Percentiles rank a stretch among this genome's conserved stretches.
These are phyloP conservation scores for Suhomyces prunicola DNA, from an alignment of 805 yeast genomes.

Conservation along the genomic window DNA sequence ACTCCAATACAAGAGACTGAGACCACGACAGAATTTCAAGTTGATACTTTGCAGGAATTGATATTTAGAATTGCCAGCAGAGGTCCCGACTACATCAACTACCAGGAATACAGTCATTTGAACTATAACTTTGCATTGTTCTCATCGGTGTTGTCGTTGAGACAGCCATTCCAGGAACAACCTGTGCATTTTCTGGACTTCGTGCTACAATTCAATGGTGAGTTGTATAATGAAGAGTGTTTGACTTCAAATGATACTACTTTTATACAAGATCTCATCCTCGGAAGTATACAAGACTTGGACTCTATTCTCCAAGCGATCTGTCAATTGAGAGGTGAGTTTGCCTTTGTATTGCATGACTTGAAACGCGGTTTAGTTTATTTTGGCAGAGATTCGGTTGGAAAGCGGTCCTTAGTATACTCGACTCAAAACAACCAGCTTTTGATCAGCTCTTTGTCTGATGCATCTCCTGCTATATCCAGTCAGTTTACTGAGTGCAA, in stretches of 20 bases:
- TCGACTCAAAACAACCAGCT: conserved; percentile 29
- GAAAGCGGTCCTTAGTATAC: conserved; percentile 73
- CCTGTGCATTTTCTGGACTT: conserved; percentile 45
- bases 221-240: conserved; percentile 66
- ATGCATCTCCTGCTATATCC: conserved; percentile 10
- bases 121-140: conserved; percentile 32
- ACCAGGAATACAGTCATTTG: conserved; percentile 10
- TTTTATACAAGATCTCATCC: conserved; percentile 37
- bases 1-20: neutral
- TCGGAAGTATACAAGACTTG: conserved; percentile 6
- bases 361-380: conserved; percentile 38
- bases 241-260: conserved; percentile 59
- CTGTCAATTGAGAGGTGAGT: conserved; percentile 68
- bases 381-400: conserved; percentile 84
- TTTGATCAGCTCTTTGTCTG: conserved; percentile 34
- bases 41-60: neutral
- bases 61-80: conserved; percentile 26
- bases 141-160: conserved; percentile 75
- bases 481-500: conserved; percentile 49
- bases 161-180: conserved; percentile 77
- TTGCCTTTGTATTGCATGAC: conserved; percentile 63
- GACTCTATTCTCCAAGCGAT: conserved; percentile 43
- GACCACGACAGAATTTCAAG: neutral
- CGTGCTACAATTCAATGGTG: conserved; percentile 84
- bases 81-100: conserved; percentile 57